Base-by-base conservation (phyloP, 169 alveolate genomes). In the Pseudocohnilembus persalinus region DNA sequence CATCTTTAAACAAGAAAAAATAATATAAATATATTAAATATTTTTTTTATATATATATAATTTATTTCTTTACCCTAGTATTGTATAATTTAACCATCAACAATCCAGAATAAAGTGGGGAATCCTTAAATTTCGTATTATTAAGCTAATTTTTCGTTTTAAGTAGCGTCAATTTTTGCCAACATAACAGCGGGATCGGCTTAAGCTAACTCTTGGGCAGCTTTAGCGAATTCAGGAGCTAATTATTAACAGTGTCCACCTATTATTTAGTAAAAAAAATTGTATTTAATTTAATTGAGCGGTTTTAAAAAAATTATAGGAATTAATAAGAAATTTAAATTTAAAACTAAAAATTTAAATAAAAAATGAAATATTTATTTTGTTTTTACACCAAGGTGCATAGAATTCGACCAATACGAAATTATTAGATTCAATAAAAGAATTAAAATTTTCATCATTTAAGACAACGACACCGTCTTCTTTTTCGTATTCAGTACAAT, bases 391-490 rank as follows among this genome's bases (percentile, higher is more conserved):
- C 95, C 95, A 89, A 34, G 94, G 94, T 20, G 97, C 93, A 64
- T 89, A 93, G 90, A 93, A 94, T 88, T 92, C 92, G 16, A 92
- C 95, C 11, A 94, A 88, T 0, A 89, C 89, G 63, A 76, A 84
- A 64, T 89, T 82, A 29, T 84, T 15, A 73, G 28, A n/a, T 15
- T 73, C 28, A n/a, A 73, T 73, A 26, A 73, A 73, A 15, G 6
- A 15, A 15, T 73, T 15, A 73, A 73, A 73, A 28, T 73, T 73
- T n/a, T 73, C 1, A 26, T 73, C 76, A 73, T 73, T 73, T 73
- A 73, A 26, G 11, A 73, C 76, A 6, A 26, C 28, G 20, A 73
- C 76, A 73, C 26, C 31, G 1, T 73, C 76, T 73, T 73, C 76
- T 4, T 73, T 15, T 26, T 1, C 26, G 6, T 15, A 11, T 1